Evolutionary conservation across 2,329 filamentous ascomycete genomes (phyloP).

Genomic region (Stachybotrys chlorohalonatus): DNA sequence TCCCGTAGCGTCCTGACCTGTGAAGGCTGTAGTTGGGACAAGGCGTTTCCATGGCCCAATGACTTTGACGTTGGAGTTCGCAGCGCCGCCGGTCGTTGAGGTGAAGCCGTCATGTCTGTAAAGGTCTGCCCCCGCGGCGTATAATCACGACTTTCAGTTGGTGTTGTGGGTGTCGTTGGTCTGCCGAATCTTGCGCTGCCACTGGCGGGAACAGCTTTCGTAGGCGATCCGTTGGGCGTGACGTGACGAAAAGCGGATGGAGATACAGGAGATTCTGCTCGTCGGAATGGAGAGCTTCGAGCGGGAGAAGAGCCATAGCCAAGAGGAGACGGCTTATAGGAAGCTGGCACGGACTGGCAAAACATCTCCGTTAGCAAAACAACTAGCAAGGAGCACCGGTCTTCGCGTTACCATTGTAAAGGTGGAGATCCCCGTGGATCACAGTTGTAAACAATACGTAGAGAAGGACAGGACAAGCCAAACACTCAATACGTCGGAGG

Average conservation of each 20-base stretch:
- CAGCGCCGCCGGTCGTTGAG: slow-evolving; percentile 16
- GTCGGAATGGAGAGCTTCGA: slow-evolving; percentile 56
- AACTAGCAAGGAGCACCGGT: background rate
- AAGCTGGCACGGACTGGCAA: slow-evolving; percentile 40
- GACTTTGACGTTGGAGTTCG: slow-evolving; percentile 23
- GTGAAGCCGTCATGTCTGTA: slow-evolving; percentile 26
- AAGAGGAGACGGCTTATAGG: slow-evolving; percentile 63
- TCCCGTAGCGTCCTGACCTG: slow-evolving; percentile 85
- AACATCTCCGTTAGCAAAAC: slow-evolving; percentile 2
- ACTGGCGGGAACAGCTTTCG: slow-evolving; percentile 27
- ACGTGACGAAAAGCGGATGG: slow-evolving; percentile 56
- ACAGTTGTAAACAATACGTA: background rate
- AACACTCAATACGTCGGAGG: background rate
- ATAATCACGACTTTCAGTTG: slow-evolving; percentile 28
- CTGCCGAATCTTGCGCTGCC: slow-evolving; percentile 23
- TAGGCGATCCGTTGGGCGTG: slow-evolving; percentile 55
- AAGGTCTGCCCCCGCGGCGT: slow-evolving; percentile 23
- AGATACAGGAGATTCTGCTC: slow-evolving; percentile 54
- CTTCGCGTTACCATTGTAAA: background rate
- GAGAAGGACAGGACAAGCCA: background rate
- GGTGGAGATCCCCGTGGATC: background rate
- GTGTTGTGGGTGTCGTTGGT: slow-evolving; percentile 29
- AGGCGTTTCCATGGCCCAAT: slow-evolving; percentile 39
- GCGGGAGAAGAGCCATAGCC: slow-evolving; percentile 56
- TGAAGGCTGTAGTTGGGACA: slow-evolving; percentile 67